A percentile compares a stretch with the other conserved stretches of the same genome.
These are phyloP conservation scores for Lactarius hatsudake DNA, from an alignment of 768 basidiomycete species.

Conservation along the genomic window DNA sequence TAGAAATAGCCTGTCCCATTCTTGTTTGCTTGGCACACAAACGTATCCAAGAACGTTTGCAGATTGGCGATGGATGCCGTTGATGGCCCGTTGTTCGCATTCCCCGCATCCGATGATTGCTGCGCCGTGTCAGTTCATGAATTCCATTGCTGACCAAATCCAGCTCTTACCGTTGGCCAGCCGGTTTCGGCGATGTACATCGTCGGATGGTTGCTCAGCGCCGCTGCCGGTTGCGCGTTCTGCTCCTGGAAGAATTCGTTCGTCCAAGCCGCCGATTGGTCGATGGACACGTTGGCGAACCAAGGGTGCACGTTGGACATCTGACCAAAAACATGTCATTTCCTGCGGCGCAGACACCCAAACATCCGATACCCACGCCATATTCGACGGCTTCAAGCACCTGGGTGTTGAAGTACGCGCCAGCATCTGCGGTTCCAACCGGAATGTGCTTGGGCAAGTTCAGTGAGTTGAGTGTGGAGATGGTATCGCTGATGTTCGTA, in stretches of 20 bases:
- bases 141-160: not conserved
- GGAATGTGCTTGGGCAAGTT: conserved; percentile 58
- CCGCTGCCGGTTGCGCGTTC: conserved; percentile 57
- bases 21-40: conserved; percentile 80
- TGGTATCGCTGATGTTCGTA: conserved; percentile 64
- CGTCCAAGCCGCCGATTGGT: conserved; percentile 78
- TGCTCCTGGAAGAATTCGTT: conserved; percentile 66
- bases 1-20: conserved; percentile 87
- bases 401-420: conserved; percentile 73
- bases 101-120: conserved; percentile 57
- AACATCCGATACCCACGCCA: conserved; percentile 48
- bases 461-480: conserved; percentile 51
- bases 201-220: conserved; percentile 64
- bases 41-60: conserved; percentile 83
- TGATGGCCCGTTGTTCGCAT: conserved; percentile 66
- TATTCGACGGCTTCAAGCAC: conserved; percentile 66
- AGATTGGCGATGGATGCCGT: conserved; percentile 57
- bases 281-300: conserved; percentile 79
- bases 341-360: conserved; percentile 55
- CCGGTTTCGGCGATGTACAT: conserved; percentile 96
- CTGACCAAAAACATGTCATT: conserved; percentile 62
- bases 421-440: conserved; percentile 84
- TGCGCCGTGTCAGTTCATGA: conserved; percentile 30
- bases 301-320: conserved; percentile 92
- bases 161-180: conserved; percentile 63